Evolutionary conservation across 352 stramenopile species (phyloP), one percentile per base, ranked within the genome.

Genomic region (Globisporangium iwayamae): DNA sequence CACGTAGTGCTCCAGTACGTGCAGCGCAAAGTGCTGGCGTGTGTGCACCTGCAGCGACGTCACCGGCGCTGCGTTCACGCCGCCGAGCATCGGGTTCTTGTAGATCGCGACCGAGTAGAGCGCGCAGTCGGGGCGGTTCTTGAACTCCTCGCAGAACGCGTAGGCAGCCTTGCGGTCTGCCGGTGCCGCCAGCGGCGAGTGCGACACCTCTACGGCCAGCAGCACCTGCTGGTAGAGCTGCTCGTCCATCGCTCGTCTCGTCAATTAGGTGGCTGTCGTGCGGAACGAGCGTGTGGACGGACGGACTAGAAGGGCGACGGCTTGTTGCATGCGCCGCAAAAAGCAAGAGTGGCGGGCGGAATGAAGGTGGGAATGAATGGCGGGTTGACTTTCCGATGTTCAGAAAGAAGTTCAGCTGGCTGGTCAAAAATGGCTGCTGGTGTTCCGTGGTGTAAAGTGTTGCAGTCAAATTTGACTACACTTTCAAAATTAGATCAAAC

Each of bases 11-110:
- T 91, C 85, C 30, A 93, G 70, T 28, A 91, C 81, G 52, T 93
- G 85, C 34, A 93, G 69, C 54, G 85, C 82, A 73, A 93, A 93
- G 68, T 93, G 85, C 56, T 85, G 85, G 41, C 82, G 78, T 22
- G 70, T 85, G 60, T 79, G 70, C 20, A 74, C 60, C 62, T 86
- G 72, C 28, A 87, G 41, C 20, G 62, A 47, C 39, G 71, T 60
- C 3, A 65, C 25, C 28, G 63, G 39, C 13, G 61, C 28, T 9
- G 53, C 60, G 1, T 13, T 47, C 9, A 28, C 28, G 1, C 53
- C 62, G 16, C 64, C 60, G 10, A 66, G 65, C 2, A 56, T 67
- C 38, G 82, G 78, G 52, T 83, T 83, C 36, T 81, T 84, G 67
- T 82, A 91, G 56, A 91, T 75, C n/a, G 78, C 74, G n/a, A 89